Conservation (phyloP, 352 stramenopile species). For the Globisporangium yorkense region DNA sequence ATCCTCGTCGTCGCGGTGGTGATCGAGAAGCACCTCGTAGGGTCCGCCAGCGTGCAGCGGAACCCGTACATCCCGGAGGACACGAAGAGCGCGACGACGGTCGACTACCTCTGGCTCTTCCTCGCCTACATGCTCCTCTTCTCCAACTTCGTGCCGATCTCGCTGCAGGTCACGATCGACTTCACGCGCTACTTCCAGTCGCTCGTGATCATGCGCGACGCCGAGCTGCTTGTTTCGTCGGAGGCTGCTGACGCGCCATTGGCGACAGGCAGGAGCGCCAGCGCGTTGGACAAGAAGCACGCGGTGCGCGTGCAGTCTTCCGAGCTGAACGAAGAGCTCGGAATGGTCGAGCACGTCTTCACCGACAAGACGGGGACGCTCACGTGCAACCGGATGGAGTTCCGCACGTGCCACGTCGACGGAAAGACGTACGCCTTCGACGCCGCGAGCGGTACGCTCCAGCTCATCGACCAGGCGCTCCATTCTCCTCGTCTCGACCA, state of each 20-base stretch:
- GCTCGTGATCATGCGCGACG: constrained; percentile 57
- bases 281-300: constrained; percentile 31
- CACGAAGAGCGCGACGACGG: constrained; percentile 21
- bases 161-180: constrained; percentile 87
- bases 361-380: constrained; percentile 92
- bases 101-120: constrained; percentile 52
- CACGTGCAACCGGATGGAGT: constrained; percentile 92
- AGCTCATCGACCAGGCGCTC: constrained; percentile 12
- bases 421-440: constrained; percentile 53
- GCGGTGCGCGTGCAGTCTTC: constrained; percentile 68
- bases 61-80: constrained; percentile 44
- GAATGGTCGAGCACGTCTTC: constrained; percentile 96
- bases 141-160: constrained; percentile 91
- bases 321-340: constrained; percentile 90
- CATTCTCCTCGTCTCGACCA: constrained; percentile 1
- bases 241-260: background rate
- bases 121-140: constrained; percentile 89
- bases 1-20: constrained; percentile 45
- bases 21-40: constrained; percentile 33
- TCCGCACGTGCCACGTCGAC: constrained; percentile 90
- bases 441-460: constrained; percentile 18
- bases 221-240: constrained; percentile 51
- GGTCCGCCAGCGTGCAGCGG: constrained; percentile 17
- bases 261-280: background rate
- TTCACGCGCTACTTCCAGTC: constrained; percentile 83